These are phyloP conservation scores for Drechmeria coniospora DNA, from an alignment of 2,329 filamentous ascomycete species.

Conservation along the genomic window DNA sequence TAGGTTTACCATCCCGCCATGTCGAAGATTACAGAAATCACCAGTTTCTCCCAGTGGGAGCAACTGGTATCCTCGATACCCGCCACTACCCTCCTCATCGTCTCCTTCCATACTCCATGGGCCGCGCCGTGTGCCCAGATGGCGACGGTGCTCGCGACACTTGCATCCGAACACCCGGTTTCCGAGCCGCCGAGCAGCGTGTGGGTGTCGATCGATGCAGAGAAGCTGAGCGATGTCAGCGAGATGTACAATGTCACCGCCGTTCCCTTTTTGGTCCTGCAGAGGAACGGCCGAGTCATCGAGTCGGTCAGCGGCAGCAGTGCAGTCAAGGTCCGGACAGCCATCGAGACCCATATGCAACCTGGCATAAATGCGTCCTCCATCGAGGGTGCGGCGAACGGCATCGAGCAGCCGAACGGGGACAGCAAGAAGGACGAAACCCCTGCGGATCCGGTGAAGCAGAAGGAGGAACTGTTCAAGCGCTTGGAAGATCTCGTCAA, in stretches of 20 bases:
- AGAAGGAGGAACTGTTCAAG: constrained; percentile 73
- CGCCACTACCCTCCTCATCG: constrained; percentile 56
- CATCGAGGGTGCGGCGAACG: constrained; percentile 19
- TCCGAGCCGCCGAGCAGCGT: constrained; percentile 50
- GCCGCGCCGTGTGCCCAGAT: constrained; percentile 92
- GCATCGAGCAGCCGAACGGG: constrained; percentile 20
- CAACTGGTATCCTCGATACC: constrained; percentile 50
- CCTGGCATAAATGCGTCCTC: constrained; percentile 18
- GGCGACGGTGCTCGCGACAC: constrained; percentile 68
- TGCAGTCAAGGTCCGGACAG: constrained; percentile 66
- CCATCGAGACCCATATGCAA: constrained; percentile 69
- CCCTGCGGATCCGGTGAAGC: constrained; percentile 34
- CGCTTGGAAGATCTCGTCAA: constrained; percentile 75
- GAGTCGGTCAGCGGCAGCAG: constrained; percentile 85
- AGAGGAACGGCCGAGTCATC: constrained; percentile 58
- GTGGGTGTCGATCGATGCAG: constrained; percentile 86
- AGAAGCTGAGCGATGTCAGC: constrained; percentile 82
- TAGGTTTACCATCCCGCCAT: too few relatives aligned
- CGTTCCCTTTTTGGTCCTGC: constrained; percentile 79
- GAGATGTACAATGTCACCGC: constrained; percentile 90
- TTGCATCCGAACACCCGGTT: constrained; percentile 72
- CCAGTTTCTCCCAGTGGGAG: constrained; percentile 58
- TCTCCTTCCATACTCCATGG: constrained; percentile 96
- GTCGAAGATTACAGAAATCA: constrained; percentile 66
- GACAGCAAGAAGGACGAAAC: constrained; percentile 27